These are phyloP conservation scores for Synchytrium microbalum DNA, from an alignment of 371 early-diverging fungal species.

Conservation along the genomic window DNA sequence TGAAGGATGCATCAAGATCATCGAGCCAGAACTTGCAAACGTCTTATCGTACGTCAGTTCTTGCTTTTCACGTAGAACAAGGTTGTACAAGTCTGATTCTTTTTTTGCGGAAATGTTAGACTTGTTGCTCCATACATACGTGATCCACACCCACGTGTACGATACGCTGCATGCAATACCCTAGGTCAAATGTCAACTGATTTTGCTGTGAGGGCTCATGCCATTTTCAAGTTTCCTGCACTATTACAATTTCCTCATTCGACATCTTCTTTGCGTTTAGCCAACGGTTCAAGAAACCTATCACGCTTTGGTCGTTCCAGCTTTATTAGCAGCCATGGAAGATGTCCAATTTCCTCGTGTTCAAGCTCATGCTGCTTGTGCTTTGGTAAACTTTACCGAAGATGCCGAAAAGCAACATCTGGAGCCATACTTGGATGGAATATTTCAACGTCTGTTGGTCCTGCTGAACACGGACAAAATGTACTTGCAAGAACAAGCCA, in stretches of 20 bases:
- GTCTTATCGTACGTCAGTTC: slow-evolving; percentile 52
- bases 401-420: slow-evolving; percentile 64
- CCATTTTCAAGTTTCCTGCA: background rate
- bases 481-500: slow-evolving; percentile 94
- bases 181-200: slow-evolving; percentile 96
- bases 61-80: background rate
- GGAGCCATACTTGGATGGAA: slow-evolving; percentile 78
- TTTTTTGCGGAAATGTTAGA: slow-evolving; percentile 13
- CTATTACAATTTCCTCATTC: slow-evolving; percentile 4
- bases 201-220: slow-evolving; percentile 49
- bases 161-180: slow-evolving; percentile 92
- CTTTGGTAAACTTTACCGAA: slow-evolving; percentile 94
- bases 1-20: slow-evolving; percentile 88
- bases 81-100: slow-evolving; percentile 6
- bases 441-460: slow-evolving; percentile 75
- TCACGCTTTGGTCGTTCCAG: slow-evolving; percentile 65
- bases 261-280: slow-evolving; percentile 4
- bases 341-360: slow-evolving; percentile 67
- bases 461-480: slow-evolving; percentile 72
- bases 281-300: slow-evolving; percentile 73
- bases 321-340: slow-evolving; percentile 83
- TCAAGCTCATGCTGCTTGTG: slow-evolving; percentile 93
- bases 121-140: slow-evolving; percentile 73
- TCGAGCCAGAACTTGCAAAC: slow-evolving; percentile 81
- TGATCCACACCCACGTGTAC: slow-evolving; percentile 92